Evolutionary conservation across 2,329 filamentous ascomycete species (phyloP).

Genomic region (Cladosporium colombiae): DNA sequence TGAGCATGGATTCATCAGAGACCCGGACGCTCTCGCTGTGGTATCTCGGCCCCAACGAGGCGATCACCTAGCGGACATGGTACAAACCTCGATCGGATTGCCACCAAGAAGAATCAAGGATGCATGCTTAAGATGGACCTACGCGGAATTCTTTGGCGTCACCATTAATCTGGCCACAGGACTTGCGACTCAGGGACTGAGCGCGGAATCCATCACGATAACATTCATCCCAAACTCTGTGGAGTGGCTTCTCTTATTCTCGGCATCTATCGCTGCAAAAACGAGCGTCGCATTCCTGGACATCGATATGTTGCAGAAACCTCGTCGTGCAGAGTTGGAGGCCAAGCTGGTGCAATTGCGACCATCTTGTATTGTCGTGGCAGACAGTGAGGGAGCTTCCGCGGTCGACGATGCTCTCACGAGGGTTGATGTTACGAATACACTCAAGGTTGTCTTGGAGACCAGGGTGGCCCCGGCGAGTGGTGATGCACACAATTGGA

Average conservation of each 20-base stretch:
- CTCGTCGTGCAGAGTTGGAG: slow-evolving; percentile 23
- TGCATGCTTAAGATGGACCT: slow-evolving; percentile 24
- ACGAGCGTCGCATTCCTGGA: slow-evolving; percentile 24
- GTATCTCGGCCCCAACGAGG: not conserved
- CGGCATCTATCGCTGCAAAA: slow-evolving; percentile 19
- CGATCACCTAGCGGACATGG: not conserved
- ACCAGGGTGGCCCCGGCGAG: not conserved
- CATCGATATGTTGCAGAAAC: slow-evolving; percentile 20
- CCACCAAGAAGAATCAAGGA: not conserved
- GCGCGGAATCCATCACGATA: slow-evolving; percentile 23
- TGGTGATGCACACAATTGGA: not conserved
- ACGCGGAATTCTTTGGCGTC: slow-evolving; percentile 22
- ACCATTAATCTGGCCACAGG: slow-evolving; percentile 20
- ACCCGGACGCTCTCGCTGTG: not conserved
- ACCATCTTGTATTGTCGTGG: slow-evolving; percentile 23
- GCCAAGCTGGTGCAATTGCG: slow-evolving; percentile 19
- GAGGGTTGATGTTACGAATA: not conserved
- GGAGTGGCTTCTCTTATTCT: slow-evolving; percentile 24
- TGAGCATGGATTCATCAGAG: not conserved
- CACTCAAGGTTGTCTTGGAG: not conserved
- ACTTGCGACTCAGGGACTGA: slow-evolving; percentile 16
- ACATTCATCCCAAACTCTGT: slow-evolving; percentile 26
- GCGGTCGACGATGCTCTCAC: slow-evolving; percentile 59
- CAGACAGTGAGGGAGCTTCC: slow-evolving; percentile 7
- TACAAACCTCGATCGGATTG: not conserved